These are phyloP conservation scores for Hypoxylon sp. DNA, from an alignment of 2,329 filamentous ascomycete genomes.

Conservation along the genomic window DNA sequence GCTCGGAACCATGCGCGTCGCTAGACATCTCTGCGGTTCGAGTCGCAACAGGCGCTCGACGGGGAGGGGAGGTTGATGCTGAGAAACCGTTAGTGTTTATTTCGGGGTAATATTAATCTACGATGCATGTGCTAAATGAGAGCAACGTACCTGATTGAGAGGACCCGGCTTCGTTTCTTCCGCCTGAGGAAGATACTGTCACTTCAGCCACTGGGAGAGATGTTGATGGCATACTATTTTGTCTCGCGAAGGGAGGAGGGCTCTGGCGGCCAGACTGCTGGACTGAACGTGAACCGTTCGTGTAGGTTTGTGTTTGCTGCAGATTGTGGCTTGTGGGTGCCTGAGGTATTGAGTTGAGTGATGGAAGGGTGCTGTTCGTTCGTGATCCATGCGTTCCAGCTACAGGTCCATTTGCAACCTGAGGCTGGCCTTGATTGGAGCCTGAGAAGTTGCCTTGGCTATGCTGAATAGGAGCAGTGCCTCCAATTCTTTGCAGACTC, in stretches of 20 bases:
- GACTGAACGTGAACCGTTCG: constrained; percentile 23
- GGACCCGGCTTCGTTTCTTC: constrained; percentile 15
- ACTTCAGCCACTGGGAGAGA: constrained; percentile 24
- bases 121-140: neutral
- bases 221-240: constrained; percentile 26
- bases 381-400: constrained; percentile 17
- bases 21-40: constrained; percentile 12
- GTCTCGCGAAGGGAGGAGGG: constrained; percentile 26
- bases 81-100: constrained; percentile 1
- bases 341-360: constrained; percentile 29
- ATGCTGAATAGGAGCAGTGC: constrained; percentile 44
- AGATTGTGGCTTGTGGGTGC: constrained; percentile 21
- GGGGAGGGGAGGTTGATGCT: constrained; percentile 37
- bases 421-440: constrained; percentile 26
- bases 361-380: constrained; percentile 27
- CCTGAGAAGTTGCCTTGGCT: constrained; percentile 37
- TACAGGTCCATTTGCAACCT: constrained; percentile 19
- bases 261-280: constrained; percentile 28
- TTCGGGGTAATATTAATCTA: neutral
- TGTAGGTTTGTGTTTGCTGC: constrained; percentile 20
- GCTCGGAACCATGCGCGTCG: constrained; percentile 12
- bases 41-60: constrained; percentile 10
- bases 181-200: constrained; percentile 1
- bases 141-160: constrained; percentile 34
- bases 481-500: constrained; percentile 43